Evolutionary conservation across 1,284 basidiomycete species (phyloP).

Genomic region (Moesziomyces globuligerus): DNA sequence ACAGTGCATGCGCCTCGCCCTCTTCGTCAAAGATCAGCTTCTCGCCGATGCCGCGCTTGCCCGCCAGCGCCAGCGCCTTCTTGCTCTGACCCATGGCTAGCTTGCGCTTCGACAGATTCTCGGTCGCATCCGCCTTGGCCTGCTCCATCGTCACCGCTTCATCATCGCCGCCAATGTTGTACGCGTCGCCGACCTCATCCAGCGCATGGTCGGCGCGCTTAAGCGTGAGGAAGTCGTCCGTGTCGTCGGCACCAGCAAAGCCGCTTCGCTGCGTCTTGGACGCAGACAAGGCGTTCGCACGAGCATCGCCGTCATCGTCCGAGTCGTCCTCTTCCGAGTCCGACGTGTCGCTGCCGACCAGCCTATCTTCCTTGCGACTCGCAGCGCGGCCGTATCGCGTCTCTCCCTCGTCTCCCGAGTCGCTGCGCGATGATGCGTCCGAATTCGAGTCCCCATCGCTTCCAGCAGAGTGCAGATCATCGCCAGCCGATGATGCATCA

Average conservation of each 20-base stretch:
- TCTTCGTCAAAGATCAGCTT: conserved; percentile 79
- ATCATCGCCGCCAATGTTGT: conserved; percentile 27
- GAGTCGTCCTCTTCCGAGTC: conserved; percentile 35
- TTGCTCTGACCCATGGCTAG: conserved; percentile 80
- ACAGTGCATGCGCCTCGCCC: conserved; percentile 73
- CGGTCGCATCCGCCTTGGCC: conserved; percentile 67
- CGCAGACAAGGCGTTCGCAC: conserved; percentile 3
- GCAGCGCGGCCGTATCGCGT: conserved; percentile 37
- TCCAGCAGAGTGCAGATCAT: conserved; percentile 17
- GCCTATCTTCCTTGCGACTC: conserved; percentile 29
- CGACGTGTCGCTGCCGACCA: conserved; percentile 60
- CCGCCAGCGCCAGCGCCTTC: conserved; percentile 78
- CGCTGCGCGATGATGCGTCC: conserved; percentile 11
- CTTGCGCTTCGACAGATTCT: conserved; percentile 74
- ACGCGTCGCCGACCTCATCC: conserved; percentile 56
- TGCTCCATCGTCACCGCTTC: conserved; percentile 30
- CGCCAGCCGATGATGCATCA: conserved; percentile 20
- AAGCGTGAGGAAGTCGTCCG: conserved; percentile 90
- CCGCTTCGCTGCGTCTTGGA: conserved; percentile 9
- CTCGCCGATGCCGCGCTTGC: conserved; percentile 84
- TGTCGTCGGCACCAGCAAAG: conserved; percentile 60
- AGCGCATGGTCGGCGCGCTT: conserved; percentile 89
- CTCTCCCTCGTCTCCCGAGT: conserved; percentile 22
- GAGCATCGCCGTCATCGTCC: conserved; percentile 28
- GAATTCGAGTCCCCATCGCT: conserved; percentile 16